phyloP scores from a whole-genome alignment of 495 filamentous ascomycete species.

The Neurospora hispaniola region DNA sequence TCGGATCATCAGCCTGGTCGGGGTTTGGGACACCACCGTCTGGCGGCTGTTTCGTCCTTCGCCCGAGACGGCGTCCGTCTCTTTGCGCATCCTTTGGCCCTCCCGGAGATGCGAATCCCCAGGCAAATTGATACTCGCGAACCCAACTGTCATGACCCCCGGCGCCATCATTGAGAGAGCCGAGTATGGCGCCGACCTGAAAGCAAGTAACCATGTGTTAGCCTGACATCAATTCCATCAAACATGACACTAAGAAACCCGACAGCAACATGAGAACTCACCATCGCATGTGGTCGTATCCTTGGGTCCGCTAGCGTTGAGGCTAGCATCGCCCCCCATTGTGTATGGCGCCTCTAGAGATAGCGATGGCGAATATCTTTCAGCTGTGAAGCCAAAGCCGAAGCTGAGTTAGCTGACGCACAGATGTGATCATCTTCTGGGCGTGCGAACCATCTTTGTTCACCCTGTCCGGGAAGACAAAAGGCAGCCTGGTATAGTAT shows the following conservation, averaged over 20 bases:
- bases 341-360: too few relatives aligned
- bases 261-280: not conserved
- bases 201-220: not conserved
- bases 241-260: not conserved
- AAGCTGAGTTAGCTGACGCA: not conserved
- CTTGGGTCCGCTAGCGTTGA: not conserved
- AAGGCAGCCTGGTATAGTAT: not conserved
- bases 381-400: not conserved
- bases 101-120: not conserved
- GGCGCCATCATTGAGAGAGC: not conserved
- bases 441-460: not conserved
- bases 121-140: not conserved
- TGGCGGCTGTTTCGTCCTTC: not conserved
- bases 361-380: not conserved
- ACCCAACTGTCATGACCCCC: not conserved
- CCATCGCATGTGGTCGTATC: not conserved
- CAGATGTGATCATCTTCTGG: not conserved
- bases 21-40: not conserved
- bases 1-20: not conserved
- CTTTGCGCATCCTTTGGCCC: not conserved
- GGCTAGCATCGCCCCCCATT: not conserved
- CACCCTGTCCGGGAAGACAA: not conserved
- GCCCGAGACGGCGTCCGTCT: not conserved
- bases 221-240: not conserved
- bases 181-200: not conserved